Evolutionary conservation across 2,329 filamentous ascomycete genomes (phyloP), one percentile per base, ranked within the genome.

Genomic region (Diaporthe capsici): DNA sequence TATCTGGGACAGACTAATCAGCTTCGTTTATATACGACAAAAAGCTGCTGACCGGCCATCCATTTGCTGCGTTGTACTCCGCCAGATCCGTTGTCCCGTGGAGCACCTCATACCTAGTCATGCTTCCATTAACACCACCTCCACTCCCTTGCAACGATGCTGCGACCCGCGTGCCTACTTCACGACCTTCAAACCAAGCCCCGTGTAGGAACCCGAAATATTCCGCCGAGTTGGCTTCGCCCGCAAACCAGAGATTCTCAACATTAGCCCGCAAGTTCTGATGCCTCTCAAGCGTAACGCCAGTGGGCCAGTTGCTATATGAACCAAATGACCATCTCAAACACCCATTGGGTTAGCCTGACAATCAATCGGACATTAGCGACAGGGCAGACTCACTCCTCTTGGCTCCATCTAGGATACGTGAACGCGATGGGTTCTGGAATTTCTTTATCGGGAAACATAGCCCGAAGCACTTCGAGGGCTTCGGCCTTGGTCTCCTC

Each of bases 381-480:
- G 10, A 28, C 9, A 39, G 57, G 57, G 57, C 0, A 60, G 5
- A 60, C 57, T 60, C 57, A 60, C 57, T 60, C 10, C 10, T 60
- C 57, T 39, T 60, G 57, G 34, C 57, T 60, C 57, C 57, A 60
- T 39, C 57, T 60, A 12, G 57, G 57, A 60, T 60, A 60, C 17
- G 57, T 60, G 34, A 60, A 60, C 20, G 57, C 57, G 7, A 39
- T 22, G 20, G 57, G 34, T 22, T 60, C 57, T 60, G 57, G 57
- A n/a, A 60, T 60, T 7, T 60, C 57, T n/a, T 39, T 60, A 2
- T 60, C 57, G 9, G 57, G 57, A 39, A 60, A 60, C 57, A 60
- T 60, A 13, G 57, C 57, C 15, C 20, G 57, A 9, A 60, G 57
- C 20, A 60, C 57, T 39, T 60, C 31, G 0, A 60, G 31, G 8